Evolutionary conservation across 305 asterid species (phyloP).

Genomic region (Fraxinus velutina): DNA sequence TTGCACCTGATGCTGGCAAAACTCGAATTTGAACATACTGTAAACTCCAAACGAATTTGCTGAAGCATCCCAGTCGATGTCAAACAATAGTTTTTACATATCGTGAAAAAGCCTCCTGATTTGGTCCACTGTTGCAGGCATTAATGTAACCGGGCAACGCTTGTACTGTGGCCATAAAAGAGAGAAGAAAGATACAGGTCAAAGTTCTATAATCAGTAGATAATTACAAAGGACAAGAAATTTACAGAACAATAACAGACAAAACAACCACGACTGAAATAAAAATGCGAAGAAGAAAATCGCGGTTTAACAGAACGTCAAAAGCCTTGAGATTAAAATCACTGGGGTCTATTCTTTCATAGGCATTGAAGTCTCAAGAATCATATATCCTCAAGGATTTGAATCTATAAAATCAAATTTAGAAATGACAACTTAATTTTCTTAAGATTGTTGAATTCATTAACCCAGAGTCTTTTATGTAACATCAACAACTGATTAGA

Average conservation of each 20-base stretch:
- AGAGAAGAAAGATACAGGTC: not conserved
- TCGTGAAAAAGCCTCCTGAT: slow-evolving; percentile 91
- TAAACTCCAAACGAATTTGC: not conserved
- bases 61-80: not conserved
- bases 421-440: not conserved
- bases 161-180: slow-evolving; percentile 57
- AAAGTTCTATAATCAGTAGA: not conserved
- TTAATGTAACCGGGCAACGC: slow-evolving; percentile 84
- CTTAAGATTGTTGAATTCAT: not conserved
- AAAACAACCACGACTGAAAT: not conserved
- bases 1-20: not conserved
- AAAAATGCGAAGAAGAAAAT: not conserved
- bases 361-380: not conserved
- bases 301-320: not conserved
- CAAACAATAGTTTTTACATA: slow-evolving; percentile 31
- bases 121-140: slow-evolving; percentile 84
- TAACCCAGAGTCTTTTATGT: not conserved
- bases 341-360: not conserved
- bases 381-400: not conserved
- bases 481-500: not conserved
- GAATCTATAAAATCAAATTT: not conserved
- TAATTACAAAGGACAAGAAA: not conserved
- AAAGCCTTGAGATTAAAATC: not conserved
- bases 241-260: not conserved
- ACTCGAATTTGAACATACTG: not conserved